A percentile compares a stretch with the other conserved stretches of the same genome.
Evolutionary conservation across 306 rosid genomes (phyloP).

Genomic region (Canavalia gladiata): DNA sequence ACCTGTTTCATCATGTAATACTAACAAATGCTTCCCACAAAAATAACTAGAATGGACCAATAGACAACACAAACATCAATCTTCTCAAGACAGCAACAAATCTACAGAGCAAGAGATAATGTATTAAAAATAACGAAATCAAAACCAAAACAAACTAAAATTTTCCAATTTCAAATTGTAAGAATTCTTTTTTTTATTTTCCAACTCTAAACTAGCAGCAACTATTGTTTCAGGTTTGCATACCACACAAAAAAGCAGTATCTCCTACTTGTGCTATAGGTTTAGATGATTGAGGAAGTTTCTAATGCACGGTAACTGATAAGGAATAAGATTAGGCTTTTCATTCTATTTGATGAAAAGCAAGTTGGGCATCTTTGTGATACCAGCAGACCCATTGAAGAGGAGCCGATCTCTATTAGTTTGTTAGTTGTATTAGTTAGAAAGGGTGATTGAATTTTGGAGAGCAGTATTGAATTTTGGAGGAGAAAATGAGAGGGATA

Average conservation of each 20-base stretch:
- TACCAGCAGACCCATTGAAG: neutral
- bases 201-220: slow-evolving; percentile 30
- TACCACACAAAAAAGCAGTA: neutral
- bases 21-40: slow-evolving; percentile 10
- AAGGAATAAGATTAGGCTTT: slow-evolving; percentile 2
- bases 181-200: slow-evolving; percentile 4
- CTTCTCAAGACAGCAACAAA: slow-evolving; percentile 15
- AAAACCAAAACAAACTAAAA: slow-evolving; percentile 17
- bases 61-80: slow-evolving; percentile 36
- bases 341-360: slow-evolving; percentile 4
- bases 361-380: neutral
- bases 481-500: neutral
- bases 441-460: neutral
- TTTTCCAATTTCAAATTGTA: slow-evolving; percentile 13
- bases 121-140: neutral
- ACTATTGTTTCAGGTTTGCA: slow-evolving; percentile 17
- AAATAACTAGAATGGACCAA: slow-evolving; percentile 35
- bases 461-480: neutral
- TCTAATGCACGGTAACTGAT: slow-evolving; percentile 10
- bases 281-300: slow-evolving; percentile 23
- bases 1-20: slow-evolving; percentile 27
- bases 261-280: neutral
- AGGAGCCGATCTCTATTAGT: neutral
- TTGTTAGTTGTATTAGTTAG: neutral
- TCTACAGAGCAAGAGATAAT: slow-evolving; percentile 13